Conservation (phyloP, 768 basidiomycete genomes). For the Hygrophorus russula region DNA sequence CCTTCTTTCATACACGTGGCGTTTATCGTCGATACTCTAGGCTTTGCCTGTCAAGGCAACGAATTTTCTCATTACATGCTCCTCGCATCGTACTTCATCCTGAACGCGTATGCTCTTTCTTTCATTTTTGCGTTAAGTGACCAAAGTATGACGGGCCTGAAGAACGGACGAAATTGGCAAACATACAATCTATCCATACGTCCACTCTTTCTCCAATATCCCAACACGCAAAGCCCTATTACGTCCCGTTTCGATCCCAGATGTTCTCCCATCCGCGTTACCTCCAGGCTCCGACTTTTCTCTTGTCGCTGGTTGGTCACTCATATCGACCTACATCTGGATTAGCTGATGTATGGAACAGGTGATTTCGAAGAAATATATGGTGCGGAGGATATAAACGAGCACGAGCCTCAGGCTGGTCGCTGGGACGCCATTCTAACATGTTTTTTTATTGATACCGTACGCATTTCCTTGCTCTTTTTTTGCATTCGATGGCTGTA, state of each 20-base stretch:
- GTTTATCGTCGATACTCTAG: constrained; percentile 24
- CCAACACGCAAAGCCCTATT: constrained; percentile 49
- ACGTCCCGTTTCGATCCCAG: constrained; percentile 63
- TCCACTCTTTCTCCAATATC: constrained; percentile 88
- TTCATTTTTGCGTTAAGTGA: not conserved
- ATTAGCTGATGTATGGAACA: constrained; percentile 14
- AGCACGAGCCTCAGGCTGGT: constrained; percentile 54
- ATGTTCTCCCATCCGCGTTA: constrained; percentile 68
- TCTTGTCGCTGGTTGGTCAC: constrained; percentile 64
- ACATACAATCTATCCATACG: constrained; percentile 77
- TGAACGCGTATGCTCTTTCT: constrained; percentile 55
- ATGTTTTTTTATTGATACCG: constrained; percentile 97
- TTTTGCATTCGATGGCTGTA: not conserved
- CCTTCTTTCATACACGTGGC: not conserved
- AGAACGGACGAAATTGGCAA: constrained; percentile 58
- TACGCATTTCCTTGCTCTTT: constrained; percentile 15
- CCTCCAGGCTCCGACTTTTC: constrained; percentile 61
- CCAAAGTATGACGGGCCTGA: constrained; percentile 4
- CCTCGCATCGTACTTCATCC: constrained; percentile 74
- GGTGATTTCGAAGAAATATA: constrained; percentile 95
- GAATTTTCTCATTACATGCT: constrained; percentile 97
- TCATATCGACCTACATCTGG: not conserved
- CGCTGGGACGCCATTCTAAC: constrained; percentile 86
- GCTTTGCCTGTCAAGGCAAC: constrained; percentile 87
- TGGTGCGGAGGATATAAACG: constrained; percentile 40